Conservation (phyloP, 2,329 filamentous ascomycete genomes). For the Apiospora rasikravindrae region DNA sequence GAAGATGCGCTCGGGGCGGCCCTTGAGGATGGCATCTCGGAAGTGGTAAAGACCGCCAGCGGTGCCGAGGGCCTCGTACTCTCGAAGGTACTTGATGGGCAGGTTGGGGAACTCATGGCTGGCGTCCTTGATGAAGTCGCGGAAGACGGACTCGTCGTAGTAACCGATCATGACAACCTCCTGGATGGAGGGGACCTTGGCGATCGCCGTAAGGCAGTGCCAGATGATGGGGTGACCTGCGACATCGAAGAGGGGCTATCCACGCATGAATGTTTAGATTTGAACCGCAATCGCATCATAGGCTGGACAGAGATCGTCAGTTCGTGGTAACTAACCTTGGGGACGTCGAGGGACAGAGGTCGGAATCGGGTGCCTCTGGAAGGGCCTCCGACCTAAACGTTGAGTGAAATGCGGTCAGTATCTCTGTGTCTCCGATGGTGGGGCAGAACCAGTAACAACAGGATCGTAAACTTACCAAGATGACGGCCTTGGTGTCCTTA, state of each 20-base stretch:
- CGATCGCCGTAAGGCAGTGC: slow-evolving; percentile 92
- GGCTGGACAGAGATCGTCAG: slow-evolving; percentile 10
- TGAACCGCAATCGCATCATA: neutral
- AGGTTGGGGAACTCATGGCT: slow-evolving; percentile 84
- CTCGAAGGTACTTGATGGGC: slow-evolving; percentile 91
- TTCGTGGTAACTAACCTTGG: slow-evolving; percentile 69
- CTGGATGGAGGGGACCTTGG: slow-evolving; percentile 87
- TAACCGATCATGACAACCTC: slow-evolving; percentile 99
- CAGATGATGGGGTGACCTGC: slow-evolving; percentile 98
- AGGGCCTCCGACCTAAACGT: slow-evolving; percentile 82
- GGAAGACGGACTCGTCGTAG: slow-evolving; percentile 96
- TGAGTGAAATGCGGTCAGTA: slow-evolving; percentile 36
- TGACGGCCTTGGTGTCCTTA: slow-evolving; percentile 87
- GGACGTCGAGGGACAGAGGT: slow-evolving; percentile 91
- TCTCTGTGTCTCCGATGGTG: slow-evolving; percentile 26
- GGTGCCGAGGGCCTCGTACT: slow-evolving; percentile 95
- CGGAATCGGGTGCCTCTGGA: slow-evolving; percentile 95
- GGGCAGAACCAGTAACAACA: slow-evolving; percentile 23
- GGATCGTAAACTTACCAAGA: slow-evolving; percentile 65
- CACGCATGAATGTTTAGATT: neutral
- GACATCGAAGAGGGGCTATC: slow-evolving; percentile 95
- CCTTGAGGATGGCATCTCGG: slow-evolving; percentile 97
- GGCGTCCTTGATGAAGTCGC: slow-evolving; percentile 96
- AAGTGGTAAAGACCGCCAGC: slow-evolving; percentile 98
- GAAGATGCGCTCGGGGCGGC: slow-evolving; percentile 91